phyloP scores from a whole-genome alignment of 331 rosid genomes.

The Malus hybrid region DNA sequence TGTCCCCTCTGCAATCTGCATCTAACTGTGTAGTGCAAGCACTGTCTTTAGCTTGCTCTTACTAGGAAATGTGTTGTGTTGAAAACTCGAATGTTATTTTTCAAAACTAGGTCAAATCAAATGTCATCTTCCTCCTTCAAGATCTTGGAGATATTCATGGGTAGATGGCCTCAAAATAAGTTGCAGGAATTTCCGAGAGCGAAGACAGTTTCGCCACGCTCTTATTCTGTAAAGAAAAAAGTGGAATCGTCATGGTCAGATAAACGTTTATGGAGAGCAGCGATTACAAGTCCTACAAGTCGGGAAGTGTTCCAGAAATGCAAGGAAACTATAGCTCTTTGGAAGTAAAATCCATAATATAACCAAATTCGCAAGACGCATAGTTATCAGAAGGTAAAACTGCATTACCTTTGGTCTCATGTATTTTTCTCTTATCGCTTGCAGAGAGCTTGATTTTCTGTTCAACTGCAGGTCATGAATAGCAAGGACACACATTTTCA shows the following conservation, averaged over 20 bases:
- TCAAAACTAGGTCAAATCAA: background rate
- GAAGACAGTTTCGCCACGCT: slow-evolving; percentile 24
- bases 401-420: slow-evolving; percentile 20
- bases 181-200: slow-evolving; percentile 28
- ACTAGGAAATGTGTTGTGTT: background rate
- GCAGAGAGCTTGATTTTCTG: slow-evolving; percentile 9
- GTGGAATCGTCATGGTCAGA: background rate
- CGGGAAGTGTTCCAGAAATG: background rate
- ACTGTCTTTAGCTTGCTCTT: background rate
- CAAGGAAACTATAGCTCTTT: background rate
- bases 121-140: background rate
- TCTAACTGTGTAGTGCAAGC: background rate
- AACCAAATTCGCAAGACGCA: background rate
- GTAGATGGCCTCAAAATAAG: slow-evolving; percentile 28
- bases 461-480: slow-evolving; percentile 30
- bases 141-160: background rate
- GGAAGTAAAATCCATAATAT: background rate
- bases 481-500: slow-evolving; percentile 26
- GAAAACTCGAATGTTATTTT: background rate
- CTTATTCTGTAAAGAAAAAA: slow-evolving; percentile 19
- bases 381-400: background rate
- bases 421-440: slow-evolving; percentile 26
- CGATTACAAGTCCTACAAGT: background rate
- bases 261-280: background rate
- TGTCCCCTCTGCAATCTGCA: background rate